A percentile compares a stretch with the other conserved stretches of the same genome.
phyloP scores from a whole-genome alignment of 2,329 filamentous ascomycete genomes.

The Diatrype stigma region DNA sequence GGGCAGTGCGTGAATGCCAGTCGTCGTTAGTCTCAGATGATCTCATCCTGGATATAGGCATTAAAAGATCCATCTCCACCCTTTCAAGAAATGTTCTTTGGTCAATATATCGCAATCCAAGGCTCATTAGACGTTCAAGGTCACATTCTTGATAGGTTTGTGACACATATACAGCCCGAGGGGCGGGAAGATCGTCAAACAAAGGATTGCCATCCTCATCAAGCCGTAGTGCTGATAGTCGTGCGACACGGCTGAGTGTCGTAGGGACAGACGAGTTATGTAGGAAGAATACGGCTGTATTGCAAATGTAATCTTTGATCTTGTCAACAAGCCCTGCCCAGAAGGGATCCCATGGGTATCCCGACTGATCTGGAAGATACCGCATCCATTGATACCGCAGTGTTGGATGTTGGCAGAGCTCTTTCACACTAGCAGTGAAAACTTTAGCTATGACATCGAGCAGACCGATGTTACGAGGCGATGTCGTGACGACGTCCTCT shows the following conservation, averaged over 20 bases:
- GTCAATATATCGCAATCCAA: slow-evolving; percentile 1
- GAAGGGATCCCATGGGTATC: slow-evolving; percentile 20
- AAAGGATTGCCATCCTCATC: slow-evolving; percentile 19
- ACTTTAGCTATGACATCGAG: slow-evolving; percentile 30
- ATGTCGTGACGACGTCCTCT: slow-evolving; percentile 35
- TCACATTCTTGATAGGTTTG: slow-evolving; percentile 2
- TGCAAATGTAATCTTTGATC: slow-evolving; percentile 14
- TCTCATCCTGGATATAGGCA: slow-evolving; percentile 8
- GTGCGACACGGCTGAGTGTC: background rate
- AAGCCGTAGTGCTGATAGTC: background rate
- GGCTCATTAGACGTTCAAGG: slow-evolving; percentile 4
- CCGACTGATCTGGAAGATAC: slow-evolving; percentile 34
- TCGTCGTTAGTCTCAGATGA: slow-evolving; percentile 10
- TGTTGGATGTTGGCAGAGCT: slow-evolving; percentile 33
- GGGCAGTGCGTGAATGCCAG: slow-evolving; percentile 16
- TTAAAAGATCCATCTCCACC: slow-evolving; percentile 7
- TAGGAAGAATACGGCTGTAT: slow-evolving; percentile 2
- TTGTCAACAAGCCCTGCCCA: slow-evolving; percentile 22
- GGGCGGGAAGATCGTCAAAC: slow-evolving; percentile 14
- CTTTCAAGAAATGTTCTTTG: slow-evolving; percentile 3
- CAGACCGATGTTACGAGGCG: slow-evolving; percentile 34
- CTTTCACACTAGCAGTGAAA: slow-evolving; percentile 34
- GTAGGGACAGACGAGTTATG: background rate
- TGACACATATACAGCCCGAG: slow-evolving; percentile 10
- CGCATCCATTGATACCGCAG: slow-evolving; percentile 42